Evolutionary conservation across 2,329 filamentous ascomycete genomes (phyloP), one percentile per base, ranked within the genome.

Genomic region (Ceratocystis harringtonii): DNA sequence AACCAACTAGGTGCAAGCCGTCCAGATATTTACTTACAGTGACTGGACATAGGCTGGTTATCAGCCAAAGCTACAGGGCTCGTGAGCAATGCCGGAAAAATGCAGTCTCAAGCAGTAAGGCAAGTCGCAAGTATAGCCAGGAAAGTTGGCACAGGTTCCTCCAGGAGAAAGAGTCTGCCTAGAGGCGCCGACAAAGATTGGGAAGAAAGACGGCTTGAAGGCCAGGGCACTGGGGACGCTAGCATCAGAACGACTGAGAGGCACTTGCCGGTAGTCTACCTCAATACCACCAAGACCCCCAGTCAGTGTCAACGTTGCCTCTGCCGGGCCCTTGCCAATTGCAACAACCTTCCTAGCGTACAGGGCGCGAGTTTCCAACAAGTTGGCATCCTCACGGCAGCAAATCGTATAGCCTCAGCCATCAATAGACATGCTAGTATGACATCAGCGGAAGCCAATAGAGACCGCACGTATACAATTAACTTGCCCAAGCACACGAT

Each of bases 321-420:
- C 85, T 85, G 0, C 83, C 83, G 12, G 81, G 83, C 0, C 74
- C 5, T 80, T 74, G 1, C 90, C 77, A 81, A 89, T 86, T 30
- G 75, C 75, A 7, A 80, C 81, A 1, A 90, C 78, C 69, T 88
- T 88, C 58, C 76, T 76, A 1, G 86, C 85, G 74, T 87, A 91
- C 8, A 74, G 75, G 67, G 78, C 76, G 17, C 85, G 80, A 1
- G 78, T 79, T 1, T 73, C 70, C 0, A 80, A 76, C 3, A 5
- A 78, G 63, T 76, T 78, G 1, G 84, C 82, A 0, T 80, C 86
- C 12, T 72, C 73, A 0, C 80, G 78, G 70, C 88, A 90, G 0
- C 86, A 86, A 6, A 73, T 72, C 0, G 81, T 84, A 68, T 89
- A 84, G 0, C 86, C 87, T 87, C 88, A 91, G 64, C 87, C 88